Evolutionary conservation across 768 basidiomycete genomes (phyloP), one percentile per base, ranked within the genome.

Genomic region (Auriscalpium vulgare): DNA sequence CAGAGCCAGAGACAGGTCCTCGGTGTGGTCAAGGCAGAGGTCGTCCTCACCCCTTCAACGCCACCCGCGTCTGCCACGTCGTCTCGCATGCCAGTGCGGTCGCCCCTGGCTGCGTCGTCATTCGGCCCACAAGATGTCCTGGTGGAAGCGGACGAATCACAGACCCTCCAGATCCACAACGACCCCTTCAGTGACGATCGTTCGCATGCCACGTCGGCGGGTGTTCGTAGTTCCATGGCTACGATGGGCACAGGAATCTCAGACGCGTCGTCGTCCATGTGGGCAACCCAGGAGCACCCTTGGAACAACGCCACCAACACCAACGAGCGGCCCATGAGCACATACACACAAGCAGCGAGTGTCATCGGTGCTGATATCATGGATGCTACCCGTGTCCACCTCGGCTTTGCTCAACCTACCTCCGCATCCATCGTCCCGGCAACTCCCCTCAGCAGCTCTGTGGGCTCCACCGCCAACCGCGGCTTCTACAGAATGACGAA

Each of bases 1-100:
- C 82, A 87, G 73, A 77, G 48, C 80, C 88, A 63, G 78, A 68
- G 86, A 49, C 85, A 88, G 62, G 85, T 90, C 8, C 70, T 88
- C 44, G 87, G 87, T 37, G 82, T 88, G 38, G 84, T 84, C 49
- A 88, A 85, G 69, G 87, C 90, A 35, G 87, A 88, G 66, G 84
- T 91, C 37, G 82, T 92, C 58, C 84, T 78, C 66, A 69, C 10
- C 54, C 67, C 58, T 62, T 63, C 50, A 37, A 62, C 4, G 76
- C 80, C 50, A 65, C 72, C 48, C 65, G 79, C 56, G 76, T 78
- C 57, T 68, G 29, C 29, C 29, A 17, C 17, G 40, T 43, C 40
- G 14, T 14, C 14, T 17, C 76, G 16, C 64, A 78, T 81, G 1
- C 61, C 77, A 1, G 66, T 75, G 17, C 78, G 79, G 37, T 90